Base-by-base conservation (phyloP, 768 basidiomycete genomes). In the Tylopilus sp. region DNA sequence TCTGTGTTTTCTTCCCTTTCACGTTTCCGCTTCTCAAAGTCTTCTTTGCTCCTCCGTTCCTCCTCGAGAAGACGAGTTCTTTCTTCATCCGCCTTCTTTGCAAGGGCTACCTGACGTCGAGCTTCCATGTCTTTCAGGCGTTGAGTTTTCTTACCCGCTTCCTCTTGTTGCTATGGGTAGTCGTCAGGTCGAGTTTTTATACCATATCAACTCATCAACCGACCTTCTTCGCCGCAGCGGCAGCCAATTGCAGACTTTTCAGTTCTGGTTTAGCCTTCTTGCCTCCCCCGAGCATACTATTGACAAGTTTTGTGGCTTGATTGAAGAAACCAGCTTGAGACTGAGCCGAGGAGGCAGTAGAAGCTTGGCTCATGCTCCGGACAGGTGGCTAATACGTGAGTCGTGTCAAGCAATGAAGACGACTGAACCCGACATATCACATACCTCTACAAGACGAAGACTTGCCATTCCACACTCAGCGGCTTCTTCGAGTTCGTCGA, bases 141-240 rank as follows among this genome's bases (percentile, higher is more conserved):
- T 11, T 78, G 72, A 1, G 78, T 80, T 68, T 89, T 91, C 71
- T 86, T 91, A 57, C 91, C 91, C 30, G 79, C 78, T 63, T 91
- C 88, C 57, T 88, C 90, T 75, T 95, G 89, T 77, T 95, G 91
- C 95, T 97, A 61, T 36, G 31, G 22, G 23, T 12, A 47, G 41
- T 46, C 43, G 52, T 58, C 35, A 57, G 49, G 22, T 36, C 20
- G 28, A 11, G 28, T 20, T 17, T 22, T 28, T 10, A 48, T 21
- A 20, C n/a, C 33, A 39, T 21, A 20, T 21, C 25, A 48, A 4
- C n/a, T 43, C 1, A 38, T 58, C 46, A 47, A 35, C 74, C n/a
- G 17, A 93, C 94, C 85, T 87, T 95, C 75, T 91, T 95, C 3
- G 91, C 91, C 3, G 83, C 89, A 17, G 79, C 80, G 0, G 90